phyloP scores from a whole-genome alignment of 805 yeast genomes.

The Wickerhamomyces strasburgensis region DNA sequence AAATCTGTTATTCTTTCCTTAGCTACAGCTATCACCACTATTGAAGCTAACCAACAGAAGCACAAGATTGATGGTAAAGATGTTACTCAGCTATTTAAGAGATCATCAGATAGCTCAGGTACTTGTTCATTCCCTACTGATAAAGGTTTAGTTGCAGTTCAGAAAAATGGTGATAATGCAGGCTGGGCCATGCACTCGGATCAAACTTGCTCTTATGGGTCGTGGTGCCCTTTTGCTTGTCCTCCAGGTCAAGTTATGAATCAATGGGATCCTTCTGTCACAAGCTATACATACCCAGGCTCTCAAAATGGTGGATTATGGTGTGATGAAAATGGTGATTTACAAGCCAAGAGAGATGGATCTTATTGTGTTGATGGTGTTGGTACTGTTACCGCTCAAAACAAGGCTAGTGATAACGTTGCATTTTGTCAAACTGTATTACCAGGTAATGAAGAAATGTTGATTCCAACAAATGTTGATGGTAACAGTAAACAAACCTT shows the following conservation, averaged over 20 bases:
- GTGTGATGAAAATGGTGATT: conserved; percentile 66
- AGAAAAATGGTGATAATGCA: conserved; percentile 50
- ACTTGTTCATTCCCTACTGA: conserved; percentile 65
- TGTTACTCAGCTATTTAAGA: conserved; percentile 24
- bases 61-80: conserved; percentile 23
- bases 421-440: conserved; percentile 91
- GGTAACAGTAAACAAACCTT: conserved; percentile 43
- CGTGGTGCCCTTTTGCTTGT: conserved; percentile 89
- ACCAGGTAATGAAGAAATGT: conserved; percentile 94
- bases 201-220: conserved; percentile 67
- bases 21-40: not conserved
- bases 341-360: conserved; percentile 55
- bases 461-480: conserved; percentile 74
- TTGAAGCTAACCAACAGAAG: not conserved
- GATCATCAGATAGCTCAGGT: conserved; percentile 27
- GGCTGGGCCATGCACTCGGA: conserved; percentile 90
- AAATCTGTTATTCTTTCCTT: not conserved
- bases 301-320: conserved; percentile 80
- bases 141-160: conserved; percentile 66
- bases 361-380: conserved; percentile 72
- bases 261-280: conserved; percentile 80
- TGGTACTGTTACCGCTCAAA: conserved; percentile 62
- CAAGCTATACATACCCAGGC: conserved; percentile 69
- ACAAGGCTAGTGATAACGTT: conserved; percentile 52
- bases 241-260: conserved; percentile 82